Evolutionary conservation across 495 filamentous ascomycete genomes (phyloP).

Genomic region (Podospora pseudoanserina): DNA sequence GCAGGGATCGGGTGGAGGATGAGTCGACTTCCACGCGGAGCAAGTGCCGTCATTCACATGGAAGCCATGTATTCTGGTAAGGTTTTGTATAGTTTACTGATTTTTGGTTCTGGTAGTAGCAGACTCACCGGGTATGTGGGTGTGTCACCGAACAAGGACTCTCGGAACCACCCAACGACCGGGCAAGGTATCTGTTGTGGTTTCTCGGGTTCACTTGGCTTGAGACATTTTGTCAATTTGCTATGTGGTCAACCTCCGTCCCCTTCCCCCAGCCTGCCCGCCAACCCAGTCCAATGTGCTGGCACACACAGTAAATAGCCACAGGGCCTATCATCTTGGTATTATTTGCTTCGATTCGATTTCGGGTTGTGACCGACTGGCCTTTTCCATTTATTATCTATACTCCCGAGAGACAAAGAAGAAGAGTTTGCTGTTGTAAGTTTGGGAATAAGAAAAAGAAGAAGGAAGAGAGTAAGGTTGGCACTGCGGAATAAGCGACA

Average conservation of each 20-base stretch:
- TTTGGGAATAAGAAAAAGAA: not conserved
- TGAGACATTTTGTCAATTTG: slow-evolving; percentile 5
- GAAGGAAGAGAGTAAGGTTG: not conserved
- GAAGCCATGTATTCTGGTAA: not conserved
- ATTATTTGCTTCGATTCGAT: slow-evolving; percentile 6
- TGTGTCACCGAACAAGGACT: not conserved
- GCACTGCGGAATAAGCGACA: not conserved
- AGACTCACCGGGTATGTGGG: too few relatives aligned
- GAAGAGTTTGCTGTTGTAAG: too few relatives aligned
- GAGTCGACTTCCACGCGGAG: too few relatives aligned
- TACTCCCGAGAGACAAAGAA: slow-evolving; percentile 3
- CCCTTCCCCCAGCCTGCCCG: too few relatives aligned
- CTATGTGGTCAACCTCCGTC: not conserved
- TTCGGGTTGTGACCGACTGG: too few relatives aligned
- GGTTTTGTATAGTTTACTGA: too few relatives aligned
- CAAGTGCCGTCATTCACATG: not conserved
- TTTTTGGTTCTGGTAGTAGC: too few relatives aligned
- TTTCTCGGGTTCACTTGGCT: not conserved
- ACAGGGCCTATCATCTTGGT: too few relatives aligned
- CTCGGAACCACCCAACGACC: not conserved
- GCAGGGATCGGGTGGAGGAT: not conserved
- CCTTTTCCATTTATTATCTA: not conserved
- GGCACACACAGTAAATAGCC: not conserved
- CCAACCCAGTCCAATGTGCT: not conserved
- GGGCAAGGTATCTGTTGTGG: not conserved